phyloP scores from a whole-genome alignment of 1,284 basidiomycete species.

The Leucocoprinus gongylophorus region DNA sequence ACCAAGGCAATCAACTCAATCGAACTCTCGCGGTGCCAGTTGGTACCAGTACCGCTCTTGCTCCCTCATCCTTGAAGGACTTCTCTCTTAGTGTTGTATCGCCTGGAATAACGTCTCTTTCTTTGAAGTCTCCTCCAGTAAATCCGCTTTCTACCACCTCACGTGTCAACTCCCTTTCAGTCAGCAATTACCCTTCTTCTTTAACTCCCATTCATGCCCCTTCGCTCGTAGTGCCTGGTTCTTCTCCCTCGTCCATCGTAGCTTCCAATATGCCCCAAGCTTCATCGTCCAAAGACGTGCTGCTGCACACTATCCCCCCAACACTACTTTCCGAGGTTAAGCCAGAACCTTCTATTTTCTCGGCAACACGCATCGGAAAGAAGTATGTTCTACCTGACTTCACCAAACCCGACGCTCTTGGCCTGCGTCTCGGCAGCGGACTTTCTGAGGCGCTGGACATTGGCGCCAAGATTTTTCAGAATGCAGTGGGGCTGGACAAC shows the following conservation, averaged over 20 bases:
- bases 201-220: slow-evolving; percentile 12
- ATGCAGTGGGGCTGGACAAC: slow-evolving; percentile 39
- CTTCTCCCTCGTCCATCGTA: slow-evolving; percentile 13
- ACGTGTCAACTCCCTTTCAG: slow-evolving; percentile 15
- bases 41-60: slow-evolving; percentile 26
- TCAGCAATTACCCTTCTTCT: slow-evolving; percentile 17
- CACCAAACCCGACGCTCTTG: slow-evolving; percentile 24
- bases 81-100: slow-evolving; percentile 50
- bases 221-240: slow-evolving; percentile 2
- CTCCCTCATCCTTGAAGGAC: slow-evolving; percentile 46
- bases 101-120: slow-evolving; percentile 36
- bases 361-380: slow-evolving; percentile 7
- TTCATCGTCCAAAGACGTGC: slow-evolving; percentile 20
- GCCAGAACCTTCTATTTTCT: slow-evolving; percentile 12
- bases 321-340: slow-evolving; percentile 20
- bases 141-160: slow-evolving; percentile 23
- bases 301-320: slow-evolving; percentile 18
- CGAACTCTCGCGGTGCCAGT: slow-evolving; percentile 32
- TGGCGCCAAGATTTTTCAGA: slow-evolving; percentile 35
- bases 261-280: slow-evolving; percentile 16
- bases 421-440: slow-evolving; percentile 40
- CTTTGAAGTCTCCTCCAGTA: slow-evolving; percentile 29
- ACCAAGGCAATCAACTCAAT: slow-evolving; percentile 27
- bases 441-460: slow-evolving; percentile 47
- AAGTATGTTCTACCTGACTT: slow-evolving; percentile 16